Conservation (phyloP, 208 protist genomes). For the Leishmania lainsoni region DNA sequence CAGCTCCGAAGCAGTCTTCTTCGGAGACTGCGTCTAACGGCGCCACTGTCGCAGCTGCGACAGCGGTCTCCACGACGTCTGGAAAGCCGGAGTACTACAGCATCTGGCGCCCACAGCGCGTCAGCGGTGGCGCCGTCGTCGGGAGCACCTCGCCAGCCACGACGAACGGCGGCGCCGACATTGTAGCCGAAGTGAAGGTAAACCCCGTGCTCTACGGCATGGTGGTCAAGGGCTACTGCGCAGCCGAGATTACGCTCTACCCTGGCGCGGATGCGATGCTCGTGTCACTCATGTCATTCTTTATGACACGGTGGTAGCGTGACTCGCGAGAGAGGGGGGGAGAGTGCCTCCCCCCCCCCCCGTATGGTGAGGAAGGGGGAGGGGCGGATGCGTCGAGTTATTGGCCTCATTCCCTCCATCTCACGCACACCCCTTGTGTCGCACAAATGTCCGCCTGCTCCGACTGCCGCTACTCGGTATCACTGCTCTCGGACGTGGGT, state of each 20-base stretch:
- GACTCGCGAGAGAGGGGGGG: background rate
- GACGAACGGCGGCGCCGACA: conserved; percentile 61
- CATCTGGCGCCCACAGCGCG: conserved; percentile 47
- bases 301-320: conserved; percentile 57
- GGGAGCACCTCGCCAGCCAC: conserved; percentile 21
- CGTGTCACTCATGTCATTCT: conserved; percentile 61
- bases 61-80: background rate
- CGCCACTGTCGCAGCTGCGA: background rate
- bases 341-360: background rate
- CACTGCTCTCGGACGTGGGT: background rate
- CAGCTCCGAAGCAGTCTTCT: background rate
- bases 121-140: conserved; percentile 34
- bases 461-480: background rate
- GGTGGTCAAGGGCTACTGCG: conserved; percentile 38
- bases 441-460: background rate
- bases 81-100: conserved; percentile 36
- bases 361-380: conserved; percentile 3
- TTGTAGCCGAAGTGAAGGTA: conserved; percentile 62
- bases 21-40: background rate
- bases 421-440: background rate
- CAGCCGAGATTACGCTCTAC: conserved; percentile 59
- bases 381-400: background rate
- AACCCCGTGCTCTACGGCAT: conserved; percentile 23
- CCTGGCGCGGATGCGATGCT: conserved; percentile 72
- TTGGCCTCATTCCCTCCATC: background rate